Evolutionary conservation across 2,329 filamentous ascomycete species (phyloP), one percentile per base, ranked within the genome.

Genomic region (Chrysoporthe cubensis): DNA sequence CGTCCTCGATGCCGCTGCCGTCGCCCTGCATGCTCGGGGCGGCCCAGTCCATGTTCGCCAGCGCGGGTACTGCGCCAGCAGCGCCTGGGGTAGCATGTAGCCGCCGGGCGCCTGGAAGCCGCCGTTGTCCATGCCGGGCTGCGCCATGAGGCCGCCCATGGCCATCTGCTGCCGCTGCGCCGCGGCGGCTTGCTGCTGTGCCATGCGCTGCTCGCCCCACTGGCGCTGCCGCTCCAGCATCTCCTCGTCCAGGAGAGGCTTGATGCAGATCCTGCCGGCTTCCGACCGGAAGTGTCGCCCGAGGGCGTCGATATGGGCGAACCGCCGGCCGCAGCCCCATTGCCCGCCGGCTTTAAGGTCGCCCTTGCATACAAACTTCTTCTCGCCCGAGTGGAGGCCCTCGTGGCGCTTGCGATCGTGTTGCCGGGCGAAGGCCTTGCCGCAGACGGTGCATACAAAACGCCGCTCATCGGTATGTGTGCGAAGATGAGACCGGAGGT

Each of bases 371-470:
- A 98, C 92, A 77, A 98, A 99, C 76, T 97, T 98, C 87, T 98
- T 99, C 81, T 99, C 96, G 54, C 96, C 96, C 0, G 93, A 96
- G 76, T 99, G 96, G 52, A 99, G 83, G 52, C 95, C 94, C 80
- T 99, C 96, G 78, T 99, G 96, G 52, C 96, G 90, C 80, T 99
- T 98, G 58, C 96, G 90, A 77, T 99, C 96, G 76, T 99, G 96
- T 76, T 99, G 96, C 37, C 96, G 90, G 4, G 96, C 96, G 80
- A 99, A 99, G 0, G 96, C 96, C 79, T 98, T 99, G 64, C 93
- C 93, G 73, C 96, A 99, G 9, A 98, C 93, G 0, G 93, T 97
- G 76, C 96, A 99, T 2, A 98, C 95, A 75, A 98, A 99, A 0
- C 96, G 96, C 59, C 96, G 88, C 82, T 99, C 96, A 75, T 99